Base-by-base conservation (phyloP, 768 basidiomycete species). In the Tylopilus balloui region DNA sequence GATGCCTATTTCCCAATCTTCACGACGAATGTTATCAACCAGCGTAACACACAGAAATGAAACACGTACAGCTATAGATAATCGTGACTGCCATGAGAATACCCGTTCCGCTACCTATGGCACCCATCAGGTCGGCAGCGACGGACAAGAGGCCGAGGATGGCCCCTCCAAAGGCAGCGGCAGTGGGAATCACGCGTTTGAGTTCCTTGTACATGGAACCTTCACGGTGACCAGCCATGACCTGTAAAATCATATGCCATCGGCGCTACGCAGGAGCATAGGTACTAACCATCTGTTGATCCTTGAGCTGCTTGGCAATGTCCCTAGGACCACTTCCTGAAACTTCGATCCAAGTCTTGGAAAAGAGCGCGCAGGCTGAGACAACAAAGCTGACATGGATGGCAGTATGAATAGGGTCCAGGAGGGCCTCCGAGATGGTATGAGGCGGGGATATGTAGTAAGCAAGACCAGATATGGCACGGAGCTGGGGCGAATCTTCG, bases 381-480 rank as follows among this genome's bases (percentile, higher is more conserved):
- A 94, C 78, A 74, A 95, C 95, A 74, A 97, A 98, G 6, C 80
- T 69, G 67, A 99, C 83, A 70, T 97, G 96, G 60, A 96, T 73
- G 19, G 78, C 77, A 1, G 92, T 93, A 73, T 98, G 96, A 61
- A 98, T 82, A 1, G 96, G 96, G 69, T 99, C 96, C 42, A 90
- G 70, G 53, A 98, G 73, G 8, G 87, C 90, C 42, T 88, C 86
- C 52, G 79, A 86, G 68, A 97, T 74, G 17, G 92, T 96, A 66
- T 90, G 92, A n/a, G 95, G 95, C 1, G 96, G 88, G 0, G 93
- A 95, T 76, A 99, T 98, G 75, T 97, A 98, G 75, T 98, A 98
- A 4, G 88, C 88, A 60, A 99, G 83, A 39, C 96, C 95, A 12
- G 89, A 90, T 3, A 82, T 81, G 31, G 94, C 95, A 29, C 81